A percentile compares a stretch with the other conserved stretches of the same genome.
Evolutionary conservation across 495 filamentous ascomycete genomes (phyloP).

Genomic region (Penicillium arizonense): DNA sequence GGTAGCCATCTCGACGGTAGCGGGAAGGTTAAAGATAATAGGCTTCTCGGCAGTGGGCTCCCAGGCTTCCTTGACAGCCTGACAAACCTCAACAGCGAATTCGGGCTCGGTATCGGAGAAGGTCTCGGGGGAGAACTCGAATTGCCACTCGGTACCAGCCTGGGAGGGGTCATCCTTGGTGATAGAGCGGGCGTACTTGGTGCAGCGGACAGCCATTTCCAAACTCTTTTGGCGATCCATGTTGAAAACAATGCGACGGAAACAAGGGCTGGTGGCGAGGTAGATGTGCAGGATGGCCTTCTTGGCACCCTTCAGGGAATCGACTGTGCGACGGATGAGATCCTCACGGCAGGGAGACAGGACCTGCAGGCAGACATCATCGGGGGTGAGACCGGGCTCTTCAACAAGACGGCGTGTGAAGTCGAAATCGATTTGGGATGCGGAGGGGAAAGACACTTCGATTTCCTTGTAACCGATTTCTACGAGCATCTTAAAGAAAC

Average conservation of each 20-base stretch:
- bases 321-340: slow-evolving; percentile 85
- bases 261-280: slow-evolving; percentile 91
- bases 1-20: slow-evolving; percentile 93
- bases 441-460: slow-evolving; percentile 93
- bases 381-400: slow-evolving; percentile 80
- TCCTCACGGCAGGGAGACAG: slow-evolving; percentile 92
- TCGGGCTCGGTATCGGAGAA: slow-evolving; percentile 90
- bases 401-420: slow-evolving; percentile 88
- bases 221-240: slow-evolving; percentile 81
- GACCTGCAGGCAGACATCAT: slow-evolving; percentile 95
- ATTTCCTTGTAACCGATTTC: slow-evolving; percentile 98
- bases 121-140: slow-evolving; percentile 95
- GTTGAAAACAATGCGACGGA: slow-evolving; percentile 84
- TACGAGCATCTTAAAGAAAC: slow-evolving; percentile 92
- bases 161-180: slow-evolving; percentile 90
- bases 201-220: slow-evolving; percentile 81
- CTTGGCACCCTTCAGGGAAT: slow-evolving; percentile 85
- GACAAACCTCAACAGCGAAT: slow-evolving; percentile 80
- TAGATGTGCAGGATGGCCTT: slow-evolving; percentile 98
- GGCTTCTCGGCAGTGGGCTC: slow-evolving; percentile 75
- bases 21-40: slow-evolving; percentile 97
- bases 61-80: slow-evolving; percentile 96
- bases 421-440: slow-evolving; percentile 92
- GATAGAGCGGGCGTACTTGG: slow-evolving; percentile 81
- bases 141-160: slow-evolving; percentile 78